Evolutionary conservation across 331 rosid species (phyloP), one percentile per base, ranked within the genome.

Genomic region (Rosa hybrid): DNA sequence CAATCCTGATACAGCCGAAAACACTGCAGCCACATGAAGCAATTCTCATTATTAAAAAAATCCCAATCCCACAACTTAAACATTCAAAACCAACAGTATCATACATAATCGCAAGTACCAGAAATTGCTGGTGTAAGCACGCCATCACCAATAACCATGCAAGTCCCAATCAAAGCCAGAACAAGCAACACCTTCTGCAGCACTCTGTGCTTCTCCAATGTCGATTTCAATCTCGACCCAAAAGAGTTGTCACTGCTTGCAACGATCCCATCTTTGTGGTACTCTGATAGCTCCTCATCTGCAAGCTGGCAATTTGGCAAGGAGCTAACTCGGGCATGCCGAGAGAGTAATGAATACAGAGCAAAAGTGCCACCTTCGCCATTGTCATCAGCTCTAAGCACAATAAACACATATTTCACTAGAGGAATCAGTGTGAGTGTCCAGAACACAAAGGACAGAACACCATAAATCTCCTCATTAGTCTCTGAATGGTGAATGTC

Each of bases 291-390:
- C 62, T 93, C 97, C 89, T 95, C 96, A 71, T 95, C 99, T 0
- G 99, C 99, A 44, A 88, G 88, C 82, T 95, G 99, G 68, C 94
- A 87, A 81, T 90, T 93, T 53, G 98, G 99, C 79, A 93, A 68
- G 69, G 92, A 89, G 97, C 94, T 90, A 10, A 95, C 89, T 7
- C 91, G 68, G 72, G 96, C 97, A 77, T 95, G 99, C 71, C 99
- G 87, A 80, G 98, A 95, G 4, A 95, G 86, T 81, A 93, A 82
- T 1, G 99, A 95, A 73, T 95, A 95, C 69, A 95, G 71, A 83
- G 98, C 99, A 85, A 95, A 95, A 76, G 99, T 95, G 44, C 99
- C 99, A 68, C 99, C 99, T 88, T 95, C 99, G 0, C 98, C 99
- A 88, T 93, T 92, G 74, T 95, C 99, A 80, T 95, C 92, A 62